Evolutionary conservation across 169 alveolate genomes (phyloP).

Genomic region (Eimeria sp.): DNA sequence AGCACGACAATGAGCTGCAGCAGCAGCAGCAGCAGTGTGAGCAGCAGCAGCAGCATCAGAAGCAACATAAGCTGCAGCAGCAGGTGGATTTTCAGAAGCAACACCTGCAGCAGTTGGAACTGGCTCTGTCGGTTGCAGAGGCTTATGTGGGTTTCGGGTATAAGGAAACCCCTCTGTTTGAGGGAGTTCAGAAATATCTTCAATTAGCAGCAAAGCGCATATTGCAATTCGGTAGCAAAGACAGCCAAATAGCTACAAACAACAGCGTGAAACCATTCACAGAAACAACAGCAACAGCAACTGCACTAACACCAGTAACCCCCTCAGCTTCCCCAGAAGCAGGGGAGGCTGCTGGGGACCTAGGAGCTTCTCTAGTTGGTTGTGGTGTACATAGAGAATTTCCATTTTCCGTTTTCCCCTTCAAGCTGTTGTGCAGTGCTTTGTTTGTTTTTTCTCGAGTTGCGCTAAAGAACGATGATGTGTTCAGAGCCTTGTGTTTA

Average conservation of each 20-base stretch:
- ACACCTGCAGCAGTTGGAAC: constrained; percentile 6
- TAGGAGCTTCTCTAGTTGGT: no score
- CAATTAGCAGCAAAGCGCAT: background rate
- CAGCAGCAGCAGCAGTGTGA: background rate
- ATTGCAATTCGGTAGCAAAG: background rate
- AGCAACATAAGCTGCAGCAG: constrained; percentile 1
- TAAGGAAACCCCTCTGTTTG: constrained; percentile 57
- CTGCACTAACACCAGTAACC: background rate
- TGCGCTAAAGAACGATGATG: background rate
- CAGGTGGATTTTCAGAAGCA: background rate
- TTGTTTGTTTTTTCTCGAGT: constrained; percentile 34
- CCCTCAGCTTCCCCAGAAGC: background rate
- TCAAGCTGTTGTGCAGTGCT: constrained; percentile 4
- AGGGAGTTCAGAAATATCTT: background rate
- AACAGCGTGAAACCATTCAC: background rate
- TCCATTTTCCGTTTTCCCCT: background rate
- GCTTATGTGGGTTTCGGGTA: constrained; percentile 80
- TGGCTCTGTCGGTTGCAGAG: constrained; percentile 62
- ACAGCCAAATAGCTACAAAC: background rate
- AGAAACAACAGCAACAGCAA: background rate
- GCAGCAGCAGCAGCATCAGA: background rate
- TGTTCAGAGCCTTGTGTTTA: background rate
- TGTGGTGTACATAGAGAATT: no score
- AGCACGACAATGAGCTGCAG: background rate
- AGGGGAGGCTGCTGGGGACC: background rate